Base-by-base conservation (phyloP, 2,329 filamentous ascomycete species). In the Phaeosphaeria sp. region DNA sequence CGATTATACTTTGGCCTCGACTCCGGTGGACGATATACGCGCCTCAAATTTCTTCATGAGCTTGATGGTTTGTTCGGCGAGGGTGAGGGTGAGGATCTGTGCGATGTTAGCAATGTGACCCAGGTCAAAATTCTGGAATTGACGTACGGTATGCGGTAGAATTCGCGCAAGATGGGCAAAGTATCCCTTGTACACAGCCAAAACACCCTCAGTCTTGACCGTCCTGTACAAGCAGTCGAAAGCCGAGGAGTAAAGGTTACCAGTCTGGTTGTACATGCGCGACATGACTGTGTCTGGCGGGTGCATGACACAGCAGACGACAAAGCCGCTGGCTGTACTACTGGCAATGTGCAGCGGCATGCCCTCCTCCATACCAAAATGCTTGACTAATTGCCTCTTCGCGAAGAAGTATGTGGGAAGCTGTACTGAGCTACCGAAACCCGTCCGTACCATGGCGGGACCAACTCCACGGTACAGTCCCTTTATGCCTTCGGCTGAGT, bases 251-350 rank as follows among this genome's bases (percentile, higher is more conserved):
- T 99, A 99, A n/a, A 99, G 85, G 75, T 97, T 96, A 52, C 95
- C 95, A 61, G 93, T 96, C 78, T 99, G 95, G 82, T 99, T 99
- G 84, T 99, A 99, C 83, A 99, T 89, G 62, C 95, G 90, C 61
- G 92, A 95, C 95, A 99, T 99, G 80, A 99, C 91, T 5, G 95
- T 99, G 77, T 99, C 95, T 86, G 95, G 95, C 53, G 95, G 95
- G 73, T 99, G 95, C 95, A 99, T 99, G 63, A 98, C 89, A 68
- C 91, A 92, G 81, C 95, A 99, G 18, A 99, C 95, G 13, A 97
- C 95, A 72, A 99, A 97, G 0, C 95, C 95, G 71, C 92, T 97
- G 39, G 87, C 89, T 4, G 94, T 89, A 69, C 93, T 97, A 77
- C 92, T 96, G 39, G 92, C 85, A 65, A 99, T 82, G 77, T 99